These are phyloP conservation scores for Mortierella sp. DNA, from an alignment of 371 early-diverging fungal genomes.

Conservation along the genomic window DNA sequence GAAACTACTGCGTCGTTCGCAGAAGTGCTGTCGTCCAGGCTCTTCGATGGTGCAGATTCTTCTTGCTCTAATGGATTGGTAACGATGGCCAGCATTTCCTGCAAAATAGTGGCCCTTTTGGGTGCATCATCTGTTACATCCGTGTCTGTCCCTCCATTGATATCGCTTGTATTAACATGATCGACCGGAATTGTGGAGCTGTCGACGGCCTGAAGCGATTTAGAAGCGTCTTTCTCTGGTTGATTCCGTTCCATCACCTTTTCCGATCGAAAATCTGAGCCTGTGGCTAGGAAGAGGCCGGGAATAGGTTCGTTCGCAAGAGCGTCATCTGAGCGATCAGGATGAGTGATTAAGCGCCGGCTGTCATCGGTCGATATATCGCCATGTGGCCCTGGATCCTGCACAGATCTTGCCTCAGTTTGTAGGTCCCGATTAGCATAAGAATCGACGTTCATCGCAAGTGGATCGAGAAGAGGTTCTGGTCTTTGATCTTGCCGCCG, in stretches of 20 bases:
- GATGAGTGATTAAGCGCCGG: not conserved
- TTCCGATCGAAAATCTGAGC: not conserved
- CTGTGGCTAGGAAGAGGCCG: not conserved
- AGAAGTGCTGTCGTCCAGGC: not conserved
- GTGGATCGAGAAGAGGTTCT: not conserved
- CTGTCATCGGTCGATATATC: not conserved
- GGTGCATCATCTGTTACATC: not conserved
- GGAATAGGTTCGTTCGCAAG: not conserved
- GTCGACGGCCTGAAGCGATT: not conserved
- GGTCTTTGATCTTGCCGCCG: not conserved
- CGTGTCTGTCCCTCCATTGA: not conserved
- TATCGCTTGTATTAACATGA: not conserved
- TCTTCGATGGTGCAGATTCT: not conserved
- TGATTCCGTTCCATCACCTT: not conserved
- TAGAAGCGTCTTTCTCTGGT: not conserved
- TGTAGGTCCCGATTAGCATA: not conserved
- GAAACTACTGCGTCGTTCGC: not conserved
- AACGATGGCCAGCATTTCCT: not conserved
- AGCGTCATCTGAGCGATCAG: not conserved
- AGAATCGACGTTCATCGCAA: not conserved
- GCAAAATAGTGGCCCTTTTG: not conserved
- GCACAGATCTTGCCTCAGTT: not conserved
- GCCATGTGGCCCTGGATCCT: not conserved
- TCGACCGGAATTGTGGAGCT: not conserved
- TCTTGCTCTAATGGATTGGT: not conserved